phyloP scores from a whole-genome alignment of 257 asterid species.

The Cinchona pubescens region DNA sequence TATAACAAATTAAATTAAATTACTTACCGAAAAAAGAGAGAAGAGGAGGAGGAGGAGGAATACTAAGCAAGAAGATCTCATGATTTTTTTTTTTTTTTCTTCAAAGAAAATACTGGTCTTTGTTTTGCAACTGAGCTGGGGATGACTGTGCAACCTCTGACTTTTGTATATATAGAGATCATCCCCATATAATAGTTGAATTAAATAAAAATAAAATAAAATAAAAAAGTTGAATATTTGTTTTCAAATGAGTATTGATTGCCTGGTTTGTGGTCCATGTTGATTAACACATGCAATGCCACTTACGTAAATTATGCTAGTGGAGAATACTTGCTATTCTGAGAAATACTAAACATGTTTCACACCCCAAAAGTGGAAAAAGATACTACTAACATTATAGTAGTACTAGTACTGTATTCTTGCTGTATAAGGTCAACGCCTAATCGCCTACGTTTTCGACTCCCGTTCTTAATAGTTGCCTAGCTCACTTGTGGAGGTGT shows the following conservation, averaged over 20 bases:
- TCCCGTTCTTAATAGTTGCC: neutral
- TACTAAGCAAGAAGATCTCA: slow-evolving; percentile 27
- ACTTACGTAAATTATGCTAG: slow-evolving; percentile 6
- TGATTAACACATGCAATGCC: neutral
- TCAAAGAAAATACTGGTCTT: neutral
- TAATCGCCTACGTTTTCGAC: neutral
- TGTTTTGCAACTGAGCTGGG: neutral
- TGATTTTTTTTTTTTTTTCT: no score
- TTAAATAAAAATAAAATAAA: neutral
- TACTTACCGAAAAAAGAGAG: slow-evolving; percentile 36
- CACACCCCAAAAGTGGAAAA: slow-evolving; percentile 4
- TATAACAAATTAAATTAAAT: no score
- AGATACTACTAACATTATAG: neutral
- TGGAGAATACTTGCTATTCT: neutral
- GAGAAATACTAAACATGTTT: neutral
- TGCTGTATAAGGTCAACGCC: slow-evolving; percentile 4
- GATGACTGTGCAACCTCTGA: slow-evolving; percentile 9
- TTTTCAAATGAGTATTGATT: neutral
- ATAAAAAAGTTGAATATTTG: neutral
- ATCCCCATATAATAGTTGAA: neutral
- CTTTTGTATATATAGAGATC: slow-evolving; percentile 18
- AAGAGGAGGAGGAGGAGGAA: slow-evolving; percentile 24
- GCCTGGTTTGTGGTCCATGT: slow-evolving; percentile 6
- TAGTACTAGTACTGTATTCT: neutral
- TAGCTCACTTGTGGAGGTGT: no score